A percentile compares a stretch with the other conserved stretches of the same genome.
Conservation (phyloP, 805 yeast genomes). For the Hemisphaericaspora nanyangensis region DNA sequence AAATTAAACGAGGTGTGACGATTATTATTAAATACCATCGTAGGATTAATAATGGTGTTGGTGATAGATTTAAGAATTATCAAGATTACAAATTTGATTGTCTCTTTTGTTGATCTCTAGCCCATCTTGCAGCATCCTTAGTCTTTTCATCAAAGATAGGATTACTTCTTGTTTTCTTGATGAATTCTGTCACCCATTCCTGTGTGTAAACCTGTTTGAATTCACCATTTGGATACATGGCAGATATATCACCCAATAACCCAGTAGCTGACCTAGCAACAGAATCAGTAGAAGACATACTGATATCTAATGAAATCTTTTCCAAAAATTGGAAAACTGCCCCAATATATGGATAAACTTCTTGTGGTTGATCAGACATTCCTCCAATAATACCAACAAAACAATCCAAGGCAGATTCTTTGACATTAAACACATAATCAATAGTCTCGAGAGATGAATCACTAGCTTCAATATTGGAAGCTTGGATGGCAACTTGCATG, state of each 20-base stretch:
- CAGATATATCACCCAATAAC: slow-evolving; percentile 85
- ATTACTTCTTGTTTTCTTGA: slow-evolving; percentile 68
- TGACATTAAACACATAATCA: slow-evolving; percentile 68
- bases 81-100: slow-evolving; percentile 13
- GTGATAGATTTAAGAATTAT: too few species aligned
- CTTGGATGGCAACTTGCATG: slow-evolving; percentile 69
- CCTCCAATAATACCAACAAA: slow-evolving; percentile 96
- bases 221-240: slow-evolving; percentile 78
- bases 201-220: slow-evolving; percentile 62
- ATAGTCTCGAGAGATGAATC: slow-evolving; percentile 69
- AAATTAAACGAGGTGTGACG: too few species aligned
- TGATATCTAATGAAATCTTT: slow-evolving; percentile 54
- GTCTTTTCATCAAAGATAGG: slow-evolving; percentile 61
- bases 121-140: slow-evolving; percentile 95
- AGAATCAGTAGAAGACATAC: slow-evolving; percentile 59
- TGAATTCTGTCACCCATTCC: slow-evolving; percentile 76
- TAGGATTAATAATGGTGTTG: too few species aligned
- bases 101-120: slow-evolving; percentile 76
- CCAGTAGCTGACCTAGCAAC: slow-evolving; percentile 86
- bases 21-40: too few species aligned
- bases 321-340: slow-evolving; percentile 70
- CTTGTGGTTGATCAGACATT: slow-evolving; percentile 63
- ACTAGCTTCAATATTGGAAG: slow-evolving; percentile 59
- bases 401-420: slow-evolving; percentile 90
- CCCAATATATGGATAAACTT: slow-evolving; percentile 60